A percentile compares a stretch with the other conserved stretches of the same genome.
Evolutionary conservation across 345 rosid genomes (phyloP).

Genomic region (Populus deltoides): DNA sequence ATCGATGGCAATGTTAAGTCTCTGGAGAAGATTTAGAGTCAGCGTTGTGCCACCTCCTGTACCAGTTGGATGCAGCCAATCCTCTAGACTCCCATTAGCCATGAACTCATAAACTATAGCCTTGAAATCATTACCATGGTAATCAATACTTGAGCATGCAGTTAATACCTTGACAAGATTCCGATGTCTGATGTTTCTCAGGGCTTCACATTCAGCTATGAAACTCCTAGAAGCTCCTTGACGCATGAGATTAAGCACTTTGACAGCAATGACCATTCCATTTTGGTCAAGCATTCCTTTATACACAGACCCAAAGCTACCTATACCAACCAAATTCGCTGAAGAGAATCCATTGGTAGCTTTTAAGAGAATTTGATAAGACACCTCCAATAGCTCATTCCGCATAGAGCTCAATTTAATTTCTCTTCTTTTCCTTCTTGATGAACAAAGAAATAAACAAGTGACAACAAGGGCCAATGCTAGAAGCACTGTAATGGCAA

Average conservation of each 20-base stretch:
- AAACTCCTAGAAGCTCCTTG: slow-evolving; percentile 23
- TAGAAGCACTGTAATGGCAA: too few species aligned
- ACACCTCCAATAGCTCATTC: neutral
- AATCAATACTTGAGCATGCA: slow-evolving; percentile 22
- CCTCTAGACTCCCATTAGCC: slow-evolving; percentile 18
- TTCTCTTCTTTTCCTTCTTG: too few species aligned
- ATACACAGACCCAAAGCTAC: slow-evolving; percentile 27
- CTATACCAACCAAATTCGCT: slow-evolving; percentile 23
- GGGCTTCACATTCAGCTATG: slow-evolving; percentile 17
- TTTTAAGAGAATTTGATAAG: slow-evolving; percentile 2
- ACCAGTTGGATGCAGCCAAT: neutral
- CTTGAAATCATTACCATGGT: slow-evolving; percentile 21
- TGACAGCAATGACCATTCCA: neutral
- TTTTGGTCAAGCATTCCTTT: slow-evolving; percentile 9
- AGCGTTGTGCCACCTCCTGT: too few species aligned
- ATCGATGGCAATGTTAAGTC: neutral
- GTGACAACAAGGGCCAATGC: too few species aligned
- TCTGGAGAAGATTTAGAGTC: too few species aligned
- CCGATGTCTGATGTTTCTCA: slow-evolving; percentile 15
- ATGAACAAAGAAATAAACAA: too few species aligned
- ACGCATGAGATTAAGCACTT: slow-evolving; percentile 23
- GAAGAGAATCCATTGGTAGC: slow-evolving; percentile 16
- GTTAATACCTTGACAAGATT: slow-evolving; percentile 16
- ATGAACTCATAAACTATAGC: slow-evolving; percentile 21
- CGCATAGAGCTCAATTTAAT: too few species aligned